Base-by-base conservation (phyloP, 2,329 filamentous ascomycete genomes). In the Microdochium nivale region DNA sequence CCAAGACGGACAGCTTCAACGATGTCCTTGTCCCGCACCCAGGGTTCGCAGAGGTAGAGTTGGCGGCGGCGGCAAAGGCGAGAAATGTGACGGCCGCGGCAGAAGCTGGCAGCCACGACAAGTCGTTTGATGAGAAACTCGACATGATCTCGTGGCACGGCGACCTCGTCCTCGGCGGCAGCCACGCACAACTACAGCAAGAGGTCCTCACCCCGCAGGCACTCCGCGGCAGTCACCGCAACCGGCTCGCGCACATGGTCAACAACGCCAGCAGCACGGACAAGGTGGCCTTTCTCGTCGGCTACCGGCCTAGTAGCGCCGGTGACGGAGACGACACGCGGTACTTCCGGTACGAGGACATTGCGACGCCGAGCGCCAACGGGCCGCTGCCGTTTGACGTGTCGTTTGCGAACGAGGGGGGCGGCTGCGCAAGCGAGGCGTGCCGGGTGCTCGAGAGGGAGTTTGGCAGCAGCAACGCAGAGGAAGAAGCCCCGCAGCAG, bases 61-160 rank as follows among this genome's bases (percentile, higher is more conserved):
- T 8, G 44, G 23, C 13, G 44, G 44, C 10, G 21, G 10, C 7
- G 23, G 24, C 24, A 13, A 25, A 24, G 51, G 53, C 53, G 11
- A 50, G 37, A n/a, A n/a, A n/a, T 21, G 54, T 59, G 48, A 79
- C 80, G 49, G 61, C 69, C 0, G 76, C 79, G 25, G 73, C 76
- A 1, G 68, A 76, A 3, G 71, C 74, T 0, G 70, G 74, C 32
- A 60, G 71, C 4, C 61, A 60, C 25, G 67, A 67, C 57, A 65
- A 63, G 13, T 53, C 68, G 1, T 91, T 88, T 55, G 60, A 69
- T 0, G 70, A 82, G 48, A 90, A 90, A 59, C 72, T 78, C 46
- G 78, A 84, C 54, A 71, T 73, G 1, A 71, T 92, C 3, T 87
- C 87, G 66, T 95, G 88, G 88, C 82, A 87, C 49, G 87, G 86